Percentiles rank a stretch among this genome's conserved stretches.
phyloP scores from a whole-genome alignment of 129 eudicot species.

The Mikania micrantha region DNA sequence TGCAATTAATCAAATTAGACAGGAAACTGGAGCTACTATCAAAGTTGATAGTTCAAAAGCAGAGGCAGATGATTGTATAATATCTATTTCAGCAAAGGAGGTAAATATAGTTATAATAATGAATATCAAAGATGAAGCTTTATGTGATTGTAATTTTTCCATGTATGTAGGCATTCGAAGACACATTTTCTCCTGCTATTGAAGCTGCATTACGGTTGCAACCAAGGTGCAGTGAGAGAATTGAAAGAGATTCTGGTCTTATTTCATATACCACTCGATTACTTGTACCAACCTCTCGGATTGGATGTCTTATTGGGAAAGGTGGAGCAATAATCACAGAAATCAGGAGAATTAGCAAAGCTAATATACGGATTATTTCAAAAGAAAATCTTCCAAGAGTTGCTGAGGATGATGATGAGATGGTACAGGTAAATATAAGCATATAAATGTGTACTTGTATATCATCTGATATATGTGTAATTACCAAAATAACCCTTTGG shows the following conservation, averaged over 20 bases:
- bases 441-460: not conserved
- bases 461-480: not conserved
- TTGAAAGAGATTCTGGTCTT: conserved; percentile 88
- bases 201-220: conserved; percentile 96
- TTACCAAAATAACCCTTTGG: not conserved
- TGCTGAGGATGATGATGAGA: conserved; percentile 91
- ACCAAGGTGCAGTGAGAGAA: conserved; percentile 92
- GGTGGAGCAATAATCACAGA: conserved; percentile 88
- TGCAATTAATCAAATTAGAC: conserved; percentile 87
- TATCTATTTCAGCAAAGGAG: conserved; percentile 80
- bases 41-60: conserved; percentile 85
- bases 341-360: conserved; percentile 81
- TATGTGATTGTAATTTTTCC: not conserved
- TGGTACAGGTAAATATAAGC: conserved; percentile 74
- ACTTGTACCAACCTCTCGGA: conserved; percentile 78
- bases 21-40: conserved; percentile 75
- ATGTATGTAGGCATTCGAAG: conserved; percentile 67
- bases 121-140: not conserved
- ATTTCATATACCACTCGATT: conserved; percentile 75
- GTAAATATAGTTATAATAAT: conserved; percentile 21
- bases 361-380: conserved; percentile 81
- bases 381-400: conserved; percentile 86
- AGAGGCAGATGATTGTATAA: conserved; percentile 81
- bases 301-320: conserved; percentile 97
- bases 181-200: conserved; percentile 68